Conservation (phyloP, 2,329 filamentous ascomycete genomes). For the Pezicula carpinea region DNA sequence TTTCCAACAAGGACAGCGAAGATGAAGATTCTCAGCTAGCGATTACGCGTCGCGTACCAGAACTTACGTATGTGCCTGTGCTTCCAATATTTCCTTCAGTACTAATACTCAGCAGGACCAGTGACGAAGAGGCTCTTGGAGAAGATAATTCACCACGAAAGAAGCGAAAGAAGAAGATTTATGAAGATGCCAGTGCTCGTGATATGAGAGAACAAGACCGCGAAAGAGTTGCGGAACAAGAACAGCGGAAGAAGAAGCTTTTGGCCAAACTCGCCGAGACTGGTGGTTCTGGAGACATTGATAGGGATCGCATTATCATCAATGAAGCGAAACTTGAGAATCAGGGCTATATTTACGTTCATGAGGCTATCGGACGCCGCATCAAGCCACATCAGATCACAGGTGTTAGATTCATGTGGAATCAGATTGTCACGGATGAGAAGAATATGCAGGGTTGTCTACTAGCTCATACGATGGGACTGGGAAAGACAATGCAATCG, state of each 20-base stretch:
- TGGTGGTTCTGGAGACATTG: constrained; percentile 39
- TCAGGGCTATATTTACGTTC: constrained; percentile 59
- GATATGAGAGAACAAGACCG: constrained; percentile 52
- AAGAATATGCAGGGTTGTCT: constrained; percentile 67
- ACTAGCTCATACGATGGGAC: constrained; percentile 84
- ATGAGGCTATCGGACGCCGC: constrained; percentile 53
- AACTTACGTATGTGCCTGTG: too few relatives aligned
- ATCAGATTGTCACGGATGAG: constrained; percentile 62
- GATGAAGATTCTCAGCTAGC: constrained; percentile 29
- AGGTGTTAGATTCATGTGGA: constrained; percentile 86
- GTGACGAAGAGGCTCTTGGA: constrained; percentile 6
- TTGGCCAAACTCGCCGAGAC: constrained; percentile 41
- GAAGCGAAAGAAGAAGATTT: constrained; percentile 35
- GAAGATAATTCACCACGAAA: constrained; percentile 13
- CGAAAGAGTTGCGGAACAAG: constrained; percentile 48
- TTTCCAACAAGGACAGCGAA: constrained; percentile 16
- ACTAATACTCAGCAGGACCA: too few relatives aligned
- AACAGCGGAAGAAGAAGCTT: constrained; percentile 43
- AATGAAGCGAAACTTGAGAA: constrained; percentile 61
- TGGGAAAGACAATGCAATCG: constrained; percentile 93
- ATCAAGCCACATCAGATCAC: constrained; percentile 79
- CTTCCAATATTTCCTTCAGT: too few relatives aligned
- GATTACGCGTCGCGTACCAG: constrained; percentile 32
- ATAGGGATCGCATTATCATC: constrained; percentile 50
- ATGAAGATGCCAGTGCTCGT: constrained; percentile 39